Evolutionary conservation across 2,329 filamentous ascomycete species (phyloP), one percentile per base, ranked within the genome.

Genomic region (Talaromyces sp.): DNA sequence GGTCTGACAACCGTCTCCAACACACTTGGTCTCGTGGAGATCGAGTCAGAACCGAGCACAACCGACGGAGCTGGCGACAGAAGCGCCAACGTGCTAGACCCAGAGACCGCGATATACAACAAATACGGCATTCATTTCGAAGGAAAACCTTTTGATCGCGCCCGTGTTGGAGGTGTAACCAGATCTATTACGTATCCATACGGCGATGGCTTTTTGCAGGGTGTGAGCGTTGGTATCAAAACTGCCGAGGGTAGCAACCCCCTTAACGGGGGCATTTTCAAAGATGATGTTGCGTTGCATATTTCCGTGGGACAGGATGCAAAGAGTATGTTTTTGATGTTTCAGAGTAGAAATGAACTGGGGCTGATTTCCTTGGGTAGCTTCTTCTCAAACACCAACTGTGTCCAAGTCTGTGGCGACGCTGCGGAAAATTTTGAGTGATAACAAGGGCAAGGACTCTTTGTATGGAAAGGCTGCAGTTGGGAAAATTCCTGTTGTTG

Each of bases 1-100:
- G 78, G 85, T 0, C 81, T 88, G 62, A 86, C 84, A 3, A 84
- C 83, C 1, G 83, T 88, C 31, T 85, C 82, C 1, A 83, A 84
- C 3, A 75, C 76, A 1, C 73, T 90, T 0, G 87, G 87, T 0
- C 78, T 90, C 7, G 83, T 83, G 63, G 86, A 84, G 57, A 88
- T 90, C 57, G 81, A 83, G 60, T 78, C 79, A 4, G 87, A 89
- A 56, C 62, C 65, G 1, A 70, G 68, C 24, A 83, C 83, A 0
- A 72, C 77, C 63, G 68, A 74, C 8, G 74, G 75, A 52, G 83
- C 80, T 0, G 82, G 84, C 63, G 84, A 85, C 0, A 69, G 76
- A 0, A 68, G 75, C 6, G 87, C 88, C 65, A 84, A 82, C 52
- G 80, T 85, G 11, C 54, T 65, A 12, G 61, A 64, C 48, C 51